A percentile compares a stretch with the other conserved stretches of the same genome.
phyloP scores from a whole-genome alignment of 139 green algal species.

The Coelastrella sp. region DNA sequence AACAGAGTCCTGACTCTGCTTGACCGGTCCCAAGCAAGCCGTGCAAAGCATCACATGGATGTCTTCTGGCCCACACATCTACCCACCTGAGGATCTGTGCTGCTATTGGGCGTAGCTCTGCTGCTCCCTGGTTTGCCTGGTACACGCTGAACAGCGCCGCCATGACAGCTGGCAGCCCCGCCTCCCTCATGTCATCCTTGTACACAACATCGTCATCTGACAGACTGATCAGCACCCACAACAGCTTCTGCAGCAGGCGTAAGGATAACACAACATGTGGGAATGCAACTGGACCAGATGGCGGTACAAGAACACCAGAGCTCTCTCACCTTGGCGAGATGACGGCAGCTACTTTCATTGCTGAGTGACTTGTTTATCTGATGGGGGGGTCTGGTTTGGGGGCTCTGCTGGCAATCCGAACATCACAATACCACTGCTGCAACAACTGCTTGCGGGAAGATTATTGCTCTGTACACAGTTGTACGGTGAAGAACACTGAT shows the following conservation, averaged over 20 bases:
- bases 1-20: no score
- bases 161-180: slow-evolving; percentile 29
- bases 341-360: no score
- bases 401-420: no score
- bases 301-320: no score
- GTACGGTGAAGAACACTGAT: background rate
- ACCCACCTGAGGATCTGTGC: slow-evolving; percentile 51
- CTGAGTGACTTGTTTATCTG: no score
- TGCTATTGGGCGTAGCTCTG: slow-evolving; percentile 46
- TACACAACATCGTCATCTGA: slow-evolving; percentile 52
- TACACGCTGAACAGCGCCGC: slow-evolving; percentile 52
- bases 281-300: background rate
- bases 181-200: slow-evolving; percentile 40
- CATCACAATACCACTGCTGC: no score
- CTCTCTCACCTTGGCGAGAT: no score
- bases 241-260: slow-evolving; percentile 45
- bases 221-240: slow-evolving; percentile 55
- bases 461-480: no score
- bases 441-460: no score
- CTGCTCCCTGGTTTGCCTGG: slow-evolving; percentile 41
- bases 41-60: no score
- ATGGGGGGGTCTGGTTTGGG: no score
- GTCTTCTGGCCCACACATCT: background rate
- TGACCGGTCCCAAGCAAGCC: no score
- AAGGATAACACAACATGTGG: background rate